These are phyloP conservation scores for Leccinum subgranulosum DNA, from an alignment of 768 basidiomycete genomes.

Conservation along the genomic window DNA sequence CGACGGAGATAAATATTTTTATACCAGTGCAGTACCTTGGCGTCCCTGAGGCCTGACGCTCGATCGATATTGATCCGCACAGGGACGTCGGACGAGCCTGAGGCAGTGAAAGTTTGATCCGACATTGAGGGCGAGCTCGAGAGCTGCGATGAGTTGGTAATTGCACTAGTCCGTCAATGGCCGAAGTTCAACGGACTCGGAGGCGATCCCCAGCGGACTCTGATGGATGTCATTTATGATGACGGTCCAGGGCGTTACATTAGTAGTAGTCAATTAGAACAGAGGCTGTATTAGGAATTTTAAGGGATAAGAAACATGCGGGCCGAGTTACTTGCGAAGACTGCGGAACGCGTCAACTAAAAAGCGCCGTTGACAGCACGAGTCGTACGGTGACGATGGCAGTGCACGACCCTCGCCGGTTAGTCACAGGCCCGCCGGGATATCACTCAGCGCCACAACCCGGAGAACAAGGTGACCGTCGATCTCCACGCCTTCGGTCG, in stretches of 20 bases:
- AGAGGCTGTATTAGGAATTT: background rate
- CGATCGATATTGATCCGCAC: background rate
- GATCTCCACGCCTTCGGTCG: too few species aligned
- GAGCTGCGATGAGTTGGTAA: too few species aligned
- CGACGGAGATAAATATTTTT: background rate
- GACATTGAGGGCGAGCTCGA: background rate
- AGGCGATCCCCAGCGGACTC: background rate
- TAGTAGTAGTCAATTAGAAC: too few species aligned
- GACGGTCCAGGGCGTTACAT: background rate
- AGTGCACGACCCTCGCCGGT: background rate
- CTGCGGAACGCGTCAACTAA: background rate
- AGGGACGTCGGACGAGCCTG: too few species aligned
- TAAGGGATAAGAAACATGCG: background rate
- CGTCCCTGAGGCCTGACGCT: background rate
- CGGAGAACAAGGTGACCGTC: too few species aligned
- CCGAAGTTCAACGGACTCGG: too few species aligned
- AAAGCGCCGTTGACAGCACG: background rate
- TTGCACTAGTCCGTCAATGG: too few species aligned
- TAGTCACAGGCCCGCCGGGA: too few species aligned
- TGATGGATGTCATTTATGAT: background rate
- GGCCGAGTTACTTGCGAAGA: background rate
- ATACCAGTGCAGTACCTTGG: too few species aligned
- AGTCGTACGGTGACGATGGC: too few species aligned
- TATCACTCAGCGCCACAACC: background rate
- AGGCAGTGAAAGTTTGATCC: background rate